Conservation (phyloP, 176 grass and related monocot genomes). For the Eleusine indica region DNA sequence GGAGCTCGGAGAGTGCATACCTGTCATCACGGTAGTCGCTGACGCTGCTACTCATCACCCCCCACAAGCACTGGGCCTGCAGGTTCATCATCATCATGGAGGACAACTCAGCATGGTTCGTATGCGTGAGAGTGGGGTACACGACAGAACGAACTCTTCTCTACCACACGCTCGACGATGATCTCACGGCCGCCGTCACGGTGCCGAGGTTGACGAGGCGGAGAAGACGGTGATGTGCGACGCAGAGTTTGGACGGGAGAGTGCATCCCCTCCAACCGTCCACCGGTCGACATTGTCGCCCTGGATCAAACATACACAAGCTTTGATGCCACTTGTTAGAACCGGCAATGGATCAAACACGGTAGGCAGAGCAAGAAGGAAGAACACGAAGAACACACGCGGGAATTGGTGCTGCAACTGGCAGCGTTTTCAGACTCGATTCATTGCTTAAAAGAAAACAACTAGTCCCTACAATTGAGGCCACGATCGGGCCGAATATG, state of each 20-base stretch:
- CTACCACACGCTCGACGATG: not conserved
- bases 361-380: not conserved
- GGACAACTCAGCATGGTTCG: not conserved
- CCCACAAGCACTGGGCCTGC: not conserved
- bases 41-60: not conserved
- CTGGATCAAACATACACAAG: not conserved
- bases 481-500: not conserved
- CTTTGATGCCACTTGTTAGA: not conserved
- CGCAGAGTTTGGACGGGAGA: not conserved
- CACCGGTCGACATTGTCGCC: not conserved
- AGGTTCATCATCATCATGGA: not conserved
- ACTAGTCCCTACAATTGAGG: not conserved
- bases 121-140: not conserved
- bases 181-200: not conserved
- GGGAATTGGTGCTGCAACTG: not conserved
- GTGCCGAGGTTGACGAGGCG: not conserved
- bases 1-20: not conserved
- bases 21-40: not conserved
- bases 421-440: not conserved
- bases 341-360: not conserved
- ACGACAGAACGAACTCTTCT: not conserved
- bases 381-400: not conserved
- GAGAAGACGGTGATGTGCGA: not conserved
- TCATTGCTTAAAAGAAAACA: not conserved
- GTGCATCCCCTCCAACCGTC: not conserved